Conservation (phyloP, 2,329 filamentous ascomycete genomes). For the Ophiostoma triangulosporum region DNA sequence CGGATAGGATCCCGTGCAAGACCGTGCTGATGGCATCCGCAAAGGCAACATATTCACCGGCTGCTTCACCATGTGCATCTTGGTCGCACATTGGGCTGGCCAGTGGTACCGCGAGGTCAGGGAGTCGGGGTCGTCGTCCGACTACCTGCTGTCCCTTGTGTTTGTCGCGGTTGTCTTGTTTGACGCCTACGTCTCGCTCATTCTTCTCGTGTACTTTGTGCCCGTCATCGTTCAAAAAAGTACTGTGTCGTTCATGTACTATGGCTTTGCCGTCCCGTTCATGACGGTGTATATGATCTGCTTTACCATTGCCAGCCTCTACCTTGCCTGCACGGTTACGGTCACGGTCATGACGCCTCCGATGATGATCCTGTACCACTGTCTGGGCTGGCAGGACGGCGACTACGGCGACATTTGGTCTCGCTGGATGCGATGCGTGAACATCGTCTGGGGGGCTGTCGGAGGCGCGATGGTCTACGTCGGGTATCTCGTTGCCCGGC, state of each 20-base stretch:
- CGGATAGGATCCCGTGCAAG: neutral
- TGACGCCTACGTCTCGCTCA: neutral
- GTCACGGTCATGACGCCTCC: neutral
- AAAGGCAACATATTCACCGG: neutral
- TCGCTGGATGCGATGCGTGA: too few species aligned
- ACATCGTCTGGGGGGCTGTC: too few species aligned
- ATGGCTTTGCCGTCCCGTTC: too few species aligned
- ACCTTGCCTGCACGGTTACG: neutral
- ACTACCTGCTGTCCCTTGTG: neutral
- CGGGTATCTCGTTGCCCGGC: neutral
- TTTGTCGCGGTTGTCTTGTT: neutral
- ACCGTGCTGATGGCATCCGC: neutral
- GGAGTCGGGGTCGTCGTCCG: neutral
- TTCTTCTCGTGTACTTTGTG: neutral
- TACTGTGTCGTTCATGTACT: neutral
- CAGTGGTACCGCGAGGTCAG: neutral
- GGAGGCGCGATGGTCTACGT: too few species aligned
- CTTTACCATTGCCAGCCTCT: too few species aligned
- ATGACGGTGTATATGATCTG: too few species aligned
- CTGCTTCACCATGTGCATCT: neutral
- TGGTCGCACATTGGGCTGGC: neutral
- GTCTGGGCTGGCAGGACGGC: neutral
- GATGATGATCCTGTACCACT: neutral
- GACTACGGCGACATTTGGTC: neutral
- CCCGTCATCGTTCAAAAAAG: neutral